These are phyloP conservation scores for Blastobotrys indianensis DNA, from an alignment of 1,139 yeast species.

Conservation along the genomic window DNA sequence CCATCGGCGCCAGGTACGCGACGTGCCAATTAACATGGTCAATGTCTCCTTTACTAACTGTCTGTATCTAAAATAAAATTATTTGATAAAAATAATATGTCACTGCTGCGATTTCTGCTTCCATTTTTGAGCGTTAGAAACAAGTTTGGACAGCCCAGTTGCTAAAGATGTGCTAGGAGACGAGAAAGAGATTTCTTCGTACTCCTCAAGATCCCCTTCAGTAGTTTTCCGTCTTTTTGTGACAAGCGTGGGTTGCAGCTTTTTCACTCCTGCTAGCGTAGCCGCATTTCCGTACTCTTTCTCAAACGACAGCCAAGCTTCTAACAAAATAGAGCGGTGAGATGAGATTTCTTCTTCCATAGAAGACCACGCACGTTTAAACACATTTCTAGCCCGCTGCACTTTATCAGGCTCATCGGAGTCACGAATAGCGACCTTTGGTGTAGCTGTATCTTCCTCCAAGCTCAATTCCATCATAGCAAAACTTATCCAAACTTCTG, in stretches of 20 bases:
- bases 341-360: constrained; percentile 34
- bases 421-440: constrained; percentile 38
- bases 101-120: constrained; percentile 17
- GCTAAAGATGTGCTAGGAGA: constrained; percentile 11
- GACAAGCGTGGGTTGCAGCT: constrained; percentile 53
- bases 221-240: constrained; percentile 42
- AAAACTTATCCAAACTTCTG: constrained; percentile 56
- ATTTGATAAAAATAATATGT: background rate
- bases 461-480: constrained; percentile 63
- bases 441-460: constrained; percentile 34
- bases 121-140: constrained; percentile 65
- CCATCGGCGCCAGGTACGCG: constrained; percentile 16
- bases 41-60: background rate
- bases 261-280: constrained; percentile 35
- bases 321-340: constrained; percentile 50
- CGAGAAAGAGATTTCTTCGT: constrained; percentile 62
- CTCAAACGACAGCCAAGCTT: constrained; percentile 67
- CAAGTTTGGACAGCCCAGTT: constrained; percentile 44
- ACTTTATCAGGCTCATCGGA: constrained; percentile 41
- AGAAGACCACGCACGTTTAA: constrained; percentile 28
- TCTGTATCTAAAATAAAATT: background rate
- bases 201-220: constrained; percentile 51
- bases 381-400: constrained; percentile 46
- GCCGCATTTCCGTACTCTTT: constrained; percentile 50
- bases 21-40: constrained; percentile 8